Evolutionary conservation across 441 rosid species (phyloP), one percentile per base, ranked within the genome.

Genomic region (Adansonia gregorii): DNA sequence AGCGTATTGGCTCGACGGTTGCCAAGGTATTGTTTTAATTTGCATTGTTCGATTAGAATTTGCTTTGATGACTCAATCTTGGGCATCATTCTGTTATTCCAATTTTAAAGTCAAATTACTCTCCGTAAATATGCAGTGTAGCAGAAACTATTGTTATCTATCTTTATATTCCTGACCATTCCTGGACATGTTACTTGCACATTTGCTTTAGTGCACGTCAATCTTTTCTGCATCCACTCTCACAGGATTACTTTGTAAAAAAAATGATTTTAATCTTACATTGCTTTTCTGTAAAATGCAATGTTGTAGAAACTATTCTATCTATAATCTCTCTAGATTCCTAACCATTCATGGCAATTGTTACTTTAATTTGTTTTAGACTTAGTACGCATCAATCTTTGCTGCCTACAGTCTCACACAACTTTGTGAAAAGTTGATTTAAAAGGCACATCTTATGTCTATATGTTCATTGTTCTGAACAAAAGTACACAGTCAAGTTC

Each of bases 1-100:
- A 94, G 81, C 91, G 89, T 83, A 82, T 90, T 81, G 97, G 99
- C 79, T 96, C 99, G 61, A 86, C 90, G 1, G 92, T 89, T 82
- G 98, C 99, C 68, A 94, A 94, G 99, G 99, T 95, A 76, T 84
- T 76, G 58, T 67, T 74, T 77, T 76, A 15, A 22, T 79, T 15
- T 60, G 46, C 60, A 24, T 64, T 78, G 8, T 49, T n/a, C 19
- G 11, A 65, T 51, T 59, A 70, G 64, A 64, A 31, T 66, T 2
- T 31, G 55, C 35, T 80, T 70, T 76, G 8, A 20, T 76, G 59
- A 24, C 22, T 67, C 31, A 35, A 46, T 22, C 69, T 22, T 45
- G 24, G 43, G 49, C 19, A 20, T 61, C 45, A 24, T 27, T 75
- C 17, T 49, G 22, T 31, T 74, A 49, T 75, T 63, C 46, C 35